Base-by-base conservation (phyloP, 805 yeast species). In the Cyberlindnera americana region DNA sequence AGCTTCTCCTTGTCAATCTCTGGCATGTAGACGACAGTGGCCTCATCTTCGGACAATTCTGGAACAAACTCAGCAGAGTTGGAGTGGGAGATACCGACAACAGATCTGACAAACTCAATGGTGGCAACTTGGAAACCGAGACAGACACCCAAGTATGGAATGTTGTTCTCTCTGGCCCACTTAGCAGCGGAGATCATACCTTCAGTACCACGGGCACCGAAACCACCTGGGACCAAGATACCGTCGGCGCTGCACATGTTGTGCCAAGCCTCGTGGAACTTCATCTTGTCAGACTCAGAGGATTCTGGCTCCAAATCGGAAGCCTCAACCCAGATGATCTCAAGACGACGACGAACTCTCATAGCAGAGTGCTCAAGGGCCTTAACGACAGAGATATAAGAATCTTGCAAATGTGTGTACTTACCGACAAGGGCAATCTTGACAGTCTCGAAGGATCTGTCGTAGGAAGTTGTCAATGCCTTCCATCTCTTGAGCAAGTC, bases 181-280 rank as follows among this genome's bases (percentile, higher is more conserved):
- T 86, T 83, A 40, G 97, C 95, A 44, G 98, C 99, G 27, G 86
- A 70, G 61, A 93, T 73, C 99, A 93, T 93, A 55, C 99, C 99
- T 68, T 93, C 98, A 44, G 88, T 87, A 67, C 99, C 99, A 65
- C 99, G 83, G 35, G 78, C 67, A 44, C 99, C 99, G 59, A 93
- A 93, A 2, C 99, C 99, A 60, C 99, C 99, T 28, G 99, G 99
- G 42, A 93, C 96, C 44, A 93, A 75, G 49, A 93, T 84, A 65
- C 99, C 98, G 64, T 93, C 96, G 19, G 98, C 96, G 56, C 83
- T 79, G 62, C 95, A 86, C 49, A 93, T 81, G 52, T 74, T 70
- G 56, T 88, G 91, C 99, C 99, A 93, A 38, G 98, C 96, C 64
- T 84, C 83, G 65, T 91, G 96, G 72, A 84, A 90, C 54, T 78